Conservation (phyloP, 164 flowering plant genomes). For the Aristolochia californica region DNA sequence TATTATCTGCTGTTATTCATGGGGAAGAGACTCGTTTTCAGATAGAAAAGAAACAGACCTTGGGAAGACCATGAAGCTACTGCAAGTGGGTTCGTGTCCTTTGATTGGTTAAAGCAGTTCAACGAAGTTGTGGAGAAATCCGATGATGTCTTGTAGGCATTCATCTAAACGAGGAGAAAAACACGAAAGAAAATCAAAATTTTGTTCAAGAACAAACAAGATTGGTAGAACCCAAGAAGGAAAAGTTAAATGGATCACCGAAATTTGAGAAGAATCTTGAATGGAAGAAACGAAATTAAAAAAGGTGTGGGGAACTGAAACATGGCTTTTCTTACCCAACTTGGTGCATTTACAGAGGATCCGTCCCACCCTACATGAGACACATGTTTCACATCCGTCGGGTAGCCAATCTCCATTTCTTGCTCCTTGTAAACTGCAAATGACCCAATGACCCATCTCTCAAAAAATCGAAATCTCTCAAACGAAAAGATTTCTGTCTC, state of each 20-base stretch:
- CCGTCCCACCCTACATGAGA: slow-evolving; percentile 82
- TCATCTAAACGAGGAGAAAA: slow-evolving; percentile 29
- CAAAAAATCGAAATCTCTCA: background rate
- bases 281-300: no score
- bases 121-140: slow-evolving; percentile 36
- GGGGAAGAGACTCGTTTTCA: background rate
- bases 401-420: slow-evolving; percentile 84
- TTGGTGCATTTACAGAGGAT: slow-evolving; percentile 47
- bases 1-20: no score
- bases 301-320: no score
- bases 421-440: slow-evolving; percentile 44
- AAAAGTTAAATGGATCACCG: background rate
- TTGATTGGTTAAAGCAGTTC: slow-evolving; percentile 20
- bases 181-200: background rate
- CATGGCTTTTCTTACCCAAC: slow-evolving; percentile 37
- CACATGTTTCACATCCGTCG: slow-evolving; percentile 85
- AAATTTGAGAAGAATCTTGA: no score
- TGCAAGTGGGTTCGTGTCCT: slow-evolving; percentile 20
- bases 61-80: slow-evolving; percentile 44
- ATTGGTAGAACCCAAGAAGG: background rate
- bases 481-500: background rate
- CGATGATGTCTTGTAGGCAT: slow-evolving; percentile 37
- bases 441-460: slow-evolving; percentile 1
- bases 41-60: slow-evolving; percentile 22
- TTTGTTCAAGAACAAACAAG: background rate